Percentiles rank a stretch among this genome's conserved stretches.
Evolutionary conservation across 1,284 basidiomycete genomes (phyloP).

Genomic region (Sparassis latifolia): DNA sequence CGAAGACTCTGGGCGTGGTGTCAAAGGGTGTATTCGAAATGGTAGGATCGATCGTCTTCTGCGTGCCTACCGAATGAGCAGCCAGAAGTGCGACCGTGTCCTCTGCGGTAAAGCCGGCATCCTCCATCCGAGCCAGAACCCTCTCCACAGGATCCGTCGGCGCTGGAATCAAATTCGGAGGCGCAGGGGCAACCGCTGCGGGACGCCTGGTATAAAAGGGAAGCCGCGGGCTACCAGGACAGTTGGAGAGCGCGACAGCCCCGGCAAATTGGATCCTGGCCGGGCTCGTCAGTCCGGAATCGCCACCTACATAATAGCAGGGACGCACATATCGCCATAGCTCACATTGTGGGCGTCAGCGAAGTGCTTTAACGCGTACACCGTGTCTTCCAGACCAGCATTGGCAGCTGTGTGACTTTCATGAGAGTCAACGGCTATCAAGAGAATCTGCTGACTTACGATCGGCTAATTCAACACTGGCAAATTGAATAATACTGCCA

Average conservation of each 20-base stretch:
- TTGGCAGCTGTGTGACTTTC: conserved; percentile 8
- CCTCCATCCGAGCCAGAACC: conserved; percentile 12
- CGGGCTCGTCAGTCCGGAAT: not conserved
- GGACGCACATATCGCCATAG: conserved; percentile 19
- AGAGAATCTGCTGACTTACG: conserved; percentile 5
- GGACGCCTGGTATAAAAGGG: conserved; percentile 21
- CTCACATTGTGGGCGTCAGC: conserved; percentile 14
- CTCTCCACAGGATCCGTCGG: conserved; percentile 11
- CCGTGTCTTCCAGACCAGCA: conserved; percentile 14
- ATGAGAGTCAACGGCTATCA: not conserved
- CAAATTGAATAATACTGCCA: conserved; percentile 19
- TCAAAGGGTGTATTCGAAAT: conserved; percentile 9
- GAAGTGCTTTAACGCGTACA: conserved; percentile 13
- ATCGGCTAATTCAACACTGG: conserved; percentile 12
- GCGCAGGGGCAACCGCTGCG: conserved; percentile 17
- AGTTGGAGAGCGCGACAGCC: conserved; percentile 22
- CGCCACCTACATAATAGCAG: no score
- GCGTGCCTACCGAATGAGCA: conserved; percentile 14
- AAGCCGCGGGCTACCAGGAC: conserved; percentile 19
- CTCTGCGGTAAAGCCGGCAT: conserved; percentile 12
- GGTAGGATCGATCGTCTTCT: conserved; percentile 11
- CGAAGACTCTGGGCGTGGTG: conserved; percentile 11
- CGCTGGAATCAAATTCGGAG: conserved; percentile 12
- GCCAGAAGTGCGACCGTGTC: conserved; percentile 13
- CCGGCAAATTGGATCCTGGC: conserved; percentile 21